These are phyloP conservation scores for Oenanthe sinensis DNA, from an alignment of 129 eudicot species.

Conservation along the genomic window DNA sequence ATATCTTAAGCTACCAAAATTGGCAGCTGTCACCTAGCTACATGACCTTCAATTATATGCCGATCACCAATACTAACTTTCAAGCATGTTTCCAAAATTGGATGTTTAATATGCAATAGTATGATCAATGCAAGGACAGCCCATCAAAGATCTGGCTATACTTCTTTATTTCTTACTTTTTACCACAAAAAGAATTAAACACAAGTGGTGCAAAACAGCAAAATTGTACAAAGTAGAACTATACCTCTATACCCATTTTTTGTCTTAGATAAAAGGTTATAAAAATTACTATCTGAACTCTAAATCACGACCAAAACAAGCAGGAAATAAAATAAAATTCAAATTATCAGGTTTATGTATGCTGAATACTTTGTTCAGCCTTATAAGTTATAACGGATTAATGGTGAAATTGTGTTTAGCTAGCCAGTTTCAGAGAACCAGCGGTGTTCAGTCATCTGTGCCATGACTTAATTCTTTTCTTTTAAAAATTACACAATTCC, in stretches of 20 bases:
- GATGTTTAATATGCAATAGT: neutral
- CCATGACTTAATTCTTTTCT: neutral
- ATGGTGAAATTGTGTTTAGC: too few species aligned
- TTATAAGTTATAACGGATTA: too few species aligned
- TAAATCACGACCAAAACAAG: neutral
- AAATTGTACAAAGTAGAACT: too few species aligned
- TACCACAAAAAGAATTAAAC: neutral
- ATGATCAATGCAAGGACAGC: neutral
- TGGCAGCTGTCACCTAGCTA: neutral
- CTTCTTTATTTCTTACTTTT: neutral
- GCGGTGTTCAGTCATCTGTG: neutral
- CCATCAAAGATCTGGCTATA: neutral
- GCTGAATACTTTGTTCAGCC: neutral
- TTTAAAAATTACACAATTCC: neutral
- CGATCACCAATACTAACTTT: neutral
- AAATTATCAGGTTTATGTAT: too few species aligned
- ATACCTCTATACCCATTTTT: too few species aligned
- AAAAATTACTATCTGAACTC: too few species aligned
- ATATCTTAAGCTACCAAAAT: neutral
- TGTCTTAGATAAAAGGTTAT: too few species aligned
- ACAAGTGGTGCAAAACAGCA: neutral
- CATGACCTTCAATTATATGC: neutral
- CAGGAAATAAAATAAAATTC: neutral
- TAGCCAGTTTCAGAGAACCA: neutral
- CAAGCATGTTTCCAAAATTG: neutral